Evolutionary conservation across 768 basidiomycete genomes (phyloP).

Genomic region (Cyclocybe cylindracea): DNA sequence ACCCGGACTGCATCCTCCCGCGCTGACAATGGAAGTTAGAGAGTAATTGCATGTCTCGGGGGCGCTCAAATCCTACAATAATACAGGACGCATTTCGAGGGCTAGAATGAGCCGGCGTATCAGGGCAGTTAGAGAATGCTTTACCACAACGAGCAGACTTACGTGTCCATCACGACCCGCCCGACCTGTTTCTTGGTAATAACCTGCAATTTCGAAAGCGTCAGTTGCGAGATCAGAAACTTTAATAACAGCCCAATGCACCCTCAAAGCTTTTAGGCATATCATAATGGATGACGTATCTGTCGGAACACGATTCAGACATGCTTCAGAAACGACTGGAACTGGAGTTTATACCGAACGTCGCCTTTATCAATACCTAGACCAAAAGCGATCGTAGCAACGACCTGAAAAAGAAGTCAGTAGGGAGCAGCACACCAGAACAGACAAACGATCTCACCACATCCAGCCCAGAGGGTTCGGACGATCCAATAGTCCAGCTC

Average conservation of each 20-base stretch:
- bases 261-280: slow-evolving; percentile 85
- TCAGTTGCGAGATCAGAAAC: no score
- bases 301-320: slow-evolving; percentile 10
- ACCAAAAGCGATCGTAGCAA: slow-evolving; percentile 83
- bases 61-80: slow-evolving; percentile 56
- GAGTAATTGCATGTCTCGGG: not conserved
- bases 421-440: slow-evolving; percentile 51
- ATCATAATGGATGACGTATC: slow-evolving; percentile 83
- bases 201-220: slow-evolving; percentile 44
- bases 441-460: slow-evolving; percentile 49
- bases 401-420: slow-evolving; percentile 44
- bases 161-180: slow-evolving; percentile 80
- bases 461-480: slow-evolving; percentile 33
- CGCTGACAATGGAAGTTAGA: slow-evolving; percentile 39
- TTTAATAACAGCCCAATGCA: slow-evolving; percentile 20
- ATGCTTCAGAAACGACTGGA: not conserved
- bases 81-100: slow-evolving; percentile 79
- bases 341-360: slow-evolving; percentile 48
- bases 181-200: slow-evolving; percentile 88
- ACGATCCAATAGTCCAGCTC: slow-evolving; percentile 41
- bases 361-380: slow-evolving; percentile 86
- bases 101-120: slow-evolving; percentile 37
- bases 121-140: not conserved
- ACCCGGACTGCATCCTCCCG: slow-evolving; percentile 72
- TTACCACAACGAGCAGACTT: slow-evolving; percentile 19